These are phyloP conservation scores for Aspergillus biplanus DNA, from an alignment of 495 filamentous ascomycete species.

Conservation along the genomic window DNA sequence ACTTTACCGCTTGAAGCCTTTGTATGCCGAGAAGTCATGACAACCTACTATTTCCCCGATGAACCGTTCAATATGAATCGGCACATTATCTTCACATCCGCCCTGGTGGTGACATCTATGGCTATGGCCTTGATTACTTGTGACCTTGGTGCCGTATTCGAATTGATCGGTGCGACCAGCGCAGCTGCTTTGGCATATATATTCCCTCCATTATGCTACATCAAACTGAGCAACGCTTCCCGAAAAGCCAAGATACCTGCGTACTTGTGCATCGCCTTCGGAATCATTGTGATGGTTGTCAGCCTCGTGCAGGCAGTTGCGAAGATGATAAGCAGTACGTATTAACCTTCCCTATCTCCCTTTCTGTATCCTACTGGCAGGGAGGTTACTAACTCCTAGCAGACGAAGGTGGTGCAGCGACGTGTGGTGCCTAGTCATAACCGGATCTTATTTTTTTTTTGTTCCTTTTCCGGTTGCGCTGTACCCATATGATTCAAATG, in stretches of 20 bases:
- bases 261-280: constrained; percentile 72
- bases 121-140: constrained; percentile 78
- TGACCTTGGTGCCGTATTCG: constrained; percentile 91
- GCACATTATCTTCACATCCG: constrained; percentile 82
- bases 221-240: constrained; percentile 75
- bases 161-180: constrained; percentile 92
- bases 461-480: too few species aligned
- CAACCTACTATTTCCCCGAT: constrained; percentile 85
- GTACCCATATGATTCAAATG: too few species aligned
- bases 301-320: constrained; percentile 74
- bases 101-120: constrained; percentile 80
- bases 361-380: not conserved
- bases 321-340: constrained; percentile 62
- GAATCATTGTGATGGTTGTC: constrained; percentile 79
- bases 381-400: constrained; percentile 4
- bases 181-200: constrained; percentile 95
- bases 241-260: constrained; percentile 77
- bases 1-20: constrained; percentile 95
- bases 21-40: constrained; percentile 95
- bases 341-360: not conserved
- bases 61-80: constrained; percentile 81
- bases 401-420: constrained; percentile 40
- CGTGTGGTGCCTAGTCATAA: constrained; percentile 28
- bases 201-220: constrained; percentile 90
- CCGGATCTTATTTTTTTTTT: not conserved